A percentile compares a stretch with the other conserved stretches of the same genome.
phyloP scores from a whole-genome alignment of 352 stramenopile species.

The Pythium monospermum region DNA sequence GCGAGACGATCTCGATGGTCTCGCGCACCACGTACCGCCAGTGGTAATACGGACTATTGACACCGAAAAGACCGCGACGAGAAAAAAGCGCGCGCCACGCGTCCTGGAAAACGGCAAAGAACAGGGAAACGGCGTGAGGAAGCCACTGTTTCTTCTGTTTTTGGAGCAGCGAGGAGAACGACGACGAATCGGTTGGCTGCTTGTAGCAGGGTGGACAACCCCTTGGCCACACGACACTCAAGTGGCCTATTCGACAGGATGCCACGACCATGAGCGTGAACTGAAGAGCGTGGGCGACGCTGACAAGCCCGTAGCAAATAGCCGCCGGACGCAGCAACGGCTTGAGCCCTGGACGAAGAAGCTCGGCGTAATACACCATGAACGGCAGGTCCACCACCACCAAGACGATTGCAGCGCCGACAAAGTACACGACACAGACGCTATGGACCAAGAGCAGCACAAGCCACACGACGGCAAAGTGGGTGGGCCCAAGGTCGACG shows the following conservation, averaged over 20 bases:
- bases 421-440: constrained; percentile 21
- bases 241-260: neutral
- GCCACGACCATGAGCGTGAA: neutral
- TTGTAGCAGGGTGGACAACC: neutral
- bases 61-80: constrained; percentile 12
- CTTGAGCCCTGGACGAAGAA: constrained; percentile 18
- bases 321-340: neutral
- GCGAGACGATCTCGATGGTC: constrained; percentile 10
- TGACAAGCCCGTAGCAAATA: neutral
- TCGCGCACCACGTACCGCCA: constrained; percentile 9
- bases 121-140: neutral
- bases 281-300: neutral
- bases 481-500: neutral
- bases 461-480: neutral
- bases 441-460: neutral
- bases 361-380: constrained; percentile 36
- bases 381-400: constrained; percentile 31
- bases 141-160: neutral
- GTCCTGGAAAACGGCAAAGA: neutral
- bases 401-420: constrained; percentile 18
- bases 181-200: neutral
- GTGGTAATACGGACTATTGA: constrained; percentile 15
- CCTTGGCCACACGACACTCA: neutral
- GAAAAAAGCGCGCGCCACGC: constrained; percentile 6
- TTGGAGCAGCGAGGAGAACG: no score